phyloP scores from a whole-genome alignment of 2,329 filamentous ascomycete genomes.

The Claviceps cyperi region DNA sequence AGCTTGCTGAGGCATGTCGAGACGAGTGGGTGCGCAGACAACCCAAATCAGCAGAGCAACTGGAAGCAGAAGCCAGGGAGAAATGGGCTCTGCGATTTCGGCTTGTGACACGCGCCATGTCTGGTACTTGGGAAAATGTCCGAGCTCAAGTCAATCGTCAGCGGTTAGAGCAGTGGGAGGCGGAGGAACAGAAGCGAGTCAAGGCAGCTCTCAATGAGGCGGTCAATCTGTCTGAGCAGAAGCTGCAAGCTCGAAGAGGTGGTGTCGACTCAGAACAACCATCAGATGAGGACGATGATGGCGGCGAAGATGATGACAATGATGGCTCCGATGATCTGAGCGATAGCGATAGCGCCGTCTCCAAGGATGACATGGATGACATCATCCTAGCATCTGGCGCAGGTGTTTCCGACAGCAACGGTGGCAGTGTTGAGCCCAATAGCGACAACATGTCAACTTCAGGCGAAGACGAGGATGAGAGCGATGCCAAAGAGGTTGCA shows the following conservation, averaged over 20 bases:
- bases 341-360: constrained; percentile 25
- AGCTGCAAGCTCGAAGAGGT: constrained; percentile 46
- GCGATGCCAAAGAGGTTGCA: constrained; percentile 35
- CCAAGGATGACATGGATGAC: constrained; percentile 20
- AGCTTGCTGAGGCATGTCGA: constrained; percentile 61
- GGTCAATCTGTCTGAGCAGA: constrained; percentile 55
- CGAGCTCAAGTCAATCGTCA: constrained; percentile 44
- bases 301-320: constrained; percentile 27
- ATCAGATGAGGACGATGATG: constrained; percentile 23
- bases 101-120: constrained; percentile 45
- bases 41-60: constrained; percentile 64
- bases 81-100: constrained; percentile 56
- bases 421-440: constrained; percentile 28
- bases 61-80: constrained; percentile 62
- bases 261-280: constrained; percentile 38
- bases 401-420: constrained; percentile 15
- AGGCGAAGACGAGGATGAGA: constrained; percentile 48
- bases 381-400: constrained; percentile 21
- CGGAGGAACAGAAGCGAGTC: constrained; percentile 47
- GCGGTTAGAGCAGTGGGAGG: constrained; percentile 48
- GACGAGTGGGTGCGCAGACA: constrained; percentile 62
- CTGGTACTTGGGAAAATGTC: constrained; percentile 51
- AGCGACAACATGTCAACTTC: constrained; percentile 44
- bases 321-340: constrained; percentile 32
- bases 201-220: constrained; percentile 59